Evolutionary conservation across 257 asterid genomes (phyloP).

Genomic region (Parsonsia alboflavescens): DNA sequence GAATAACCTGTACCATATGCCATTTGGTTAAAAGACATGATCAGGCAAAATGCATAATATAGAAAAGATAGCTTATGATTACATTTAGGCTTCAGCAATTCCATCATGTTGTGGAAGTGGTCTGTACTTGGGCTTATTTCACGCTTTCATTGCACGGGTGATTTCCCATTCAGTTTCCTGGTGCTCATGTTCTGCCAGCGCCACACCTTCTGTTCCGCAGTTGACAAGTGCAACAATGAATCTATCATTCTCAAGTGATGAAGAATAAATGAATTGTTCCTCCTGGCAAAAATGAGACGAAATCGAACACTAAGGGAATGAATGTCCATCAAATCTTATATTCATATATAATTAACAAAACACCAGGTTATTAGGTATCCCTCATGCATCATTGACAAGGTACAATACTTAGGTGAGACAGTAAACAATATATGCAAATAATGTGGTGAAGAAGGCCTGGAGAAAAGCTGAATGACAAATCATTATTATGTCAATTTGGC

Average conservation of each 20-base stretch:
- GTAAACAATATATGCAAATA: not conserved
- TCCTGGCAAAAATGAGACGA: conserved; percentile 44
- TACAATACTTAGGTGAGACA: not conserved
- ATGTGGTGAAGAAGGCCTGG: not conserved
- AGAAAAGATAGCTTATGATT: not conserved
- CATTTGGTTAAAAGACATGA: not conserved
- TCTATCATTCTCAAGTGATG: conserved; percentile 66
- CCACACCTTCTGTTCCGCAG: conserved; percentile 37
- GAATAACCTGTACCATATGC: not conserved
- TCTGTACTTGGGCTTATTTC: not conserved
- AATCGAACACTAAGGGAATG: not conserved
- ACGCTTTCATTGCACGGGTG: conserved; percentile 59
- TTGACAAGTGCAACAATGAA: conserved; percentile 54
- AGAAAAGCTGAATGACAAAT: not conserved
- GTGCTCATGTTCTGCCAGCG: conserved; percentile 15
- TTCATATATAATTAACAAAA: not conserved
- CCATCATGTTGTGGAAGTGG: not conserved
- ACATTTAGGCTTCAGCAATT: not conserved
- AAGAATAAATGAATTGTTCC: conserved; percentile 83
- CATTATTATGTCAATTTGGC: not conserved
- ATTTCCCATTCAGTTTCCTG: conserved; percentile 62
- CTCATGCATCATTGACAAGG: not conserved
- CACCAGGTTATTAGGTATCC: not conserved
- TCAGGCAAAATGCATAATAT: not conserved
- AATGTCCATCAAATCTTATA: not conserved